These are phyloP conservation scores for Olyra latifolia DNA, from an alignment of 176 grass and related monocot genomes.

Conservation along the genomic window DNA sequence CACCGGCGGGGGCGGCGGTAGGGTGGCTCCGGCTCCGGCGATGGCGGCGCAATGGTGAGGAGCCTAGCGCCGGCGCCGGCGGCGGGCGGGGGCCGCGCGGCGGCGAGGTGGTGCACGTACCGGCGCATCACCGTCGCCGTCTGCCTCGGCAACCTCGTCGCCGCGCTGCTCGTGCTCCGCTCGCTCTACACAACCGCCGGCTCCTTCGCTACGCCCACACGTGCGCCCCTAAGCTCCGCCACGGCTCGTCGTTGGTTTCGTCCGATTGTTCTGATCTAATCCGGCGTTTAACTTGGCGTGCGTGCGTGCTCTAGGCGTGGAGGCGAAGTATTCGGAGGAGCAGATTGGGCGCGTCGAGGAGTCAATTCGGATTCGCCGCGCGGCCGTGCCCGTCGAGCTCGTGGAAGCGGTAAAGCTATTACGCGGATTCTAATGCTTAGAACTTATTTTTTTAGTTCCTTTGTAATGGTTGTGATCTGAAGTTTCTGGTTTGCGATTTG, in stretches of 20 bases:
- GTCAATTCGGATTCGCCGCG: slow-evolving; percentile 68
- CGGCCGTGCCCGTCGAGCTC: slow-evolving; percentile 55
- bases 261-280: neutral
- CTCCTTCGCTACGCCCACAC: slow-evolving; percentile 2
- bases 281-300: neutral
- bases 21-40: slow-evolving; percentile 26
- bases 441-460: neutral
- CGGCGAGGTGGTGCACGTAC: slow-evolving; percentile 51
- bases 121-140: slow-evolving; percentile 51
- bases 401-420: slow-evolving; percentile 47
- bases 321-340: slow-evolving; percentile 40
- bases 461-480: neutral
- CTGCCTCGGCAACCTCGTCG: slow-evolving; percentile 66
- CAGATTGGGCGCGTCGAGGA: slow-evolving; percentile 69
- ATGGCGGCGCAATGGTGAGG: slow-evolving; percentile 32
- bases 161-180: slow-evolving; percentile 63
- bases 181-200: slow-evolving; percentile 43
- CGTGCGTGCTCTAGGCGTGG: slow-evolving; percentile 12
- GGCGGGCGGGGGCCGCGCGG: slow-evolving; percentile 28
- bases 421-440: neutral
- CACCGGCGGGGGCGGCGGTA: slow-evolving; percentile 17
- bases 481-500: slow-evolving; percentile 6
- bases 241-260: neutral
- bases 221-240: slow-evolving; percentile 9
- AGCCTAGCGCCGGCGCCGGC: slow-evolving; percentile 20